Percentiles rank a stretch among this genome's conserved stretches.
These are phyloP conservation scores for Boletus albobrunnescens DNA, from an alignment of 1,284 basidiomycete genomes.

Conservation along the genomic window DNA sequence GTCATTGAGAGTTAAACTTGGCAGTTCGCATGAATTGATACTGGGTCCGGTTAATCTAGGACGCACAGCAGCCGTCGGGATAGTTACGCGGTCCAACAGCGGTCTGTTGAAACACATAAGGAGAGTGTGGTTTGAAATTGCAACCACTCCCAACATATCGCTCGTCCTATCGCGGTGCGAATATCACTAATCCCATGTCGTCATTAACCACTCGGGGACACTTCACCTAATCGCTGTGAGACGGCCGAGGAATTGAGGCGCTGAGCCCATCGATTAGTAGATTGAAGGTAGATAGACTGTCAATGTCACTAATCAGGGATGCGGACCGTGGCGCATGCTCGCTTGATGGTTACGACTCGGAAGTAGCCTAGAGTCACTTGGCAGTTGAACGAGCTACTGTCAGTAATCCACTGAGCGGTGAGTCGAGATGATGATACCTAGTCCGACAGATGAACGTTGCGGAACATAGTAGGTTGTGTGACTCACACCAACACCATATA, in stretches of 20 bases:
- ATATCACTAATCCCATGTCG: neutral
- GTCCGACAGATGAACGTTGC: neutral
- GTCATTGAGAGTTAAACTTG: neutral
- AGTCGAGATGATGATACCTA: no score
- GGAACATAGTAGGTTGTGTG: neutral
- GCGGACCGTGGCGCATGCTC: neutral
- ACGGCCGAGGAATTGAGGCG: neutral
- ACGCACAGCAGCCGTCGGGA: neutral
- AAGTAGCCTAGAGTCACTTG: neutral
- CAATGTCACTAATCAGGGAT: neutral
- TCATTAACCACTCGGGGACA: neutral
- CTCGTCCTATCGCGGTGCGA: neutral
- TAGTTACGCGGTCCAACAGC: neutral
- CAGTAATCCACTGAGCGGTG: neutral
- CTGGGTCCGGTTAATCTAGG: neutral
- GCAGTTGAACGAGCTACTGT: neutral
- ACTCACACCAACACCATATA: neutral
- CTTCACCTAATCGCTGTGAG: neutral
- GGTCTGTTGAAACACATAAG: neutral
- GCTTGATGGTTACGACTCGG: neutral
- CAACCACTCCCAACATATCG: neutral
- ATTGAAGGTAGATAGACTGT: neutral
- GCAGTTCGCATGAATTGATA: neutral
- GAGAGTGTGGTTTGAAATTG: neutral
- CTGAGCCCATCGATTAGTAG: neutral